A percentile compares a stretch with the other conserved stretches of the same genome.
Conservation (phyloP, 352 stramenopile species). For the Globisporangium mamillatum region DNA sequence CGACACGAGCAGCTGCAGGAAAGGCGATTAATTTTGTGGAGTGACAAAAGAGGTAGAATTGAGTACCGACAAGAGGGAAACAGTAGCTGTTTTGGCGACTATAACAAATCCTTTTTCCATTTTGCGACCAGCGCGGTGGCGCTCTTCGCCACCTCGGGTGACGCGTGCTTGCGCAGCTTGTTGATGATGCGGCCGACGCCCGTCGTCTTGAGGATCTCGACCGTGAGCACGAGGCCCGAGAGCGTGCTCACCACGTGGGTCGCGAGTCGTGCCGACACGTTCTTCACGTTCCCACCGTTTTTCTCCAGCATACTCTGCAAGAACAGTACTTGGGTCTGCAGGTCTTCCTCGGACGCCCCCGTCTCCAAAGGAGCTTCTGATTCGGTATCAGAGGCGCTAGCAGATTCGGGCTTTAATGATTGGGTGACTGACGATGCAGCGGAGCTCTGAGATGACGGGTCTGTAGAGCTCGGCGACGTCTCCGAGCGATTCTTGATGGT, state of each 20-base stretch:
- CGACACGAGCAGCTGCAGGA: constrained; percentile 49
- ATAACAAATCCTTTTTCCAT: constrained; percentile 86
- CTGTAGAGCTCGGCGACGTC: not conserved
- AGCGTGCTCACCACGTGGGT: constrained; percentile 73
- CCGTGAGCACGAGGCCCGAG: constrained; percentile 60
- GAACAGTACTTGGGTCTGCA: constrained; percentile 68
- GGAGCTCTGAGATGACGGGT: not conserved
- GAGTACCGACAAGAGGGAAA: too few species aligned
- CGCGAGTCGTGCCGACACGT: constrained; percentile 58
- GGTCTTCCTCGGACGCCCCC: constrained; percentile 31
- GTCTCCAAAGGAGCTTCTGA: constrained; percentile 1
- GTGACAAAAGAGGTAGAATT: too few species aligned
- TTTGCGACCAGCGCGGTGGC: constrained; percentile 73
- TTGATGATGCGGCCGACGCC: constrained; percentile 82
- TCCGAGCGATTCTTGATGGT: not conserved
- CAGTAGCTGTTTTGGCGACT: not conserved
- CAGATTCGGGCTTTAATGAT: too few species aligned
- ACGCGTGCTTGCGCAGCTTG: constrained; percentile 80
- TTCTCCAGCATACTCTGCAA: constrained; percentile 76
- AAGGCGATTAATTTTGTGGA: too few species aligned
- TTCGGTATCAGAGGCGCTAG: constrained; percentile 8
- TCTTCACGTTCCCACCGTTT: constrained; percentile 65
- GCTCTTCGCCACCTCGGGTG: constrained; percentile 55
- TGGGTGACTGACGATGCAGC: not conserved
- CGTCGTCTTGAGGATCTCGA: constrained; percentile 84